Evolutionary conservation across 1,284 basidiomycete species (phyloP).

Genomic region (Caloboletus firmus): DNA sequence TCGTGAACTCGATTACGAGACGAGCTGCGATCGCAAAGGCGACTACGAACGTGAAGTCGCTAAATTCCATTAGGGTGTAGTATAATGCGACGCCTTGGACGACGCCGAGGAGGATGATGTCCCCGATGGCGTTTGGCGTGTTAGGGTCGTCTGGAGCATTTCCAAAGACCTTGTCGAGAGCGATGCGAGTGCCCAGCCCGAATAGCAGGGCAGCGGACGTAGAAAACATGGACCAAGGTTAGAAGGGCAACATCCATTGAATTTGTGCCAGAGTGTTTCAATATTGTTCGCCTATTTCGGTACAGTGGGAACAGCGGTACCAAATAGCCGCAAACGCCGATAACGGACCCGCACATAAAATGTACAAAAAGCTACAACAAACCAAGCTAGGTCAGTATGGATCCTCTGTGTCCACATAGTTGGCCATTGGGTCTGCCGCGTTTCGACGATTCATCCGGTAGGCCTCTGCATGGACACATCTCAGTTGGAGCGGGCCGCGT

Average conservation of each 20-base stretch:
- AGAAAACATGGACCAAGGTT: constrained; percentile 40
- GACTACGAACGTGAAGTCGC: constrained; percentile 53
- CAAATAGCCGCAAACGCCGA: constrained; percentile 11
- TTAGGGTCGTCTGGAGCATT: constrained; percentile 38
- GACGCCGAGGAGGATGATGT: constrained; percentile 65
- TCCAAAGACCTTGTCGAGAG: constrained; percentile 55
- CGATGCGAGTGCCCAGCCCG: constrained; percentile 67
- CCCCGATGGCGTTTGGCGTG: constrained; percentile 45
- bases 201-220: constrained; percentile 46
- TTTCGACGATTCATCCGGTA: constrained; percentile 75
- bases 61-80: constrained; percentile 56
- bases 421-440: constrained; percentile 86
- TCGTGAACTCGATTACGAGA: constrained; percentile 58
- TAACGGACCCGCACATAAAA: constrained; percentile 20
- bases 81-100: constrained; percentile 76
- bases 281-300: constrained; percentile 26
- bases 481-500: constrained; percentile 1
- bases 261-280: constrained; percentile 14
- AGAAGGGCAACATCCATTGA: constrained; percentile 23
- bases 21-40: constrained; percentile 58
- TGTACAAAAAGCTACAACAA: constrained; percentile 14
- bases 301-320: constrained; percentile 39
- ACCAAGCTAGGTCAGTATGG: constrained; percentile 23
- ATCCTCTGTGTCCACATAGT: constrained; percentile 65
- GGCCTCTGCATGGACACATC: constrained; percentile 57